phyloP scores from a whole-genome alignment of 2,329 filamentous ascomycete species.

The Thelonectria rubi region DNA sequence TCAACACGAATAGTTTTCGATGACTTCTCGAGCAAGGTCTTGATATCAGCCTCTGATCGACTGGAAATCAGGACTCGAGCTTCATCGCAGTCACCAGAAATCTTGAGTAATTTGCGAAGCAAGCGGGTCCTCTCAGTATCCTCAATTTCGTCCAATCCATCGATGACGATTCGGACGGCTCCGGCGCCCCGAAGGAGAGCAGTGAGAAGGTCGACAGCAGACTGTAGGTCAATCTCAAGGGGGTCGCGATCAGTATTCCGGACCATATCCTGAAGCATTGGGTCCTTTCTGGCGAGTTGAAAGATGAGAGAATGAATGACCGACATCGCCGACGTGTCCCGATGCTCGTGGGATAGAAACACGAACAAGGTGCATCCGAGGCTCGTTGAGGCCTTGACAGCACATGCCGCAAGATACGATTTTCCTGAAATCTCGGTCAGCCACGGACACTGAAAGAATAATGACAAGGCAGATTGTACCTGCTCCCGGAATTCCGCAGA shows the following conservation, averaged over 20 bases:
- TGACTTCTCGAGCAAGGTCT: background rate
- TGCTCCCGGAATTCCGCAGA: constrained; percentile 6
- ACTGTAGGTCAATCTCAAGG: background rate
- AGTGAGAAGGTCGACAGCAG: background rate
- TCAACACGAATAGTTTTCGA: constrained; percentile 10
- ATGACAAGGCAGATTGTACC: background rate
- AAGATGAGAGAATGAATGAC: constrained; percentile 24
- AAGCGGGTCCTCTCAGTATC: constrained; percentile 9
- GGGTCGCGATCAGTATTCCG: background rate
- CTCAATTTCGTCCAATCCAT: constrained; percentile 27
- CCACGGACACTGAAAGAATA: background rate
- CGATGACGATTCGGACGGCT: constrained; percentile 12
- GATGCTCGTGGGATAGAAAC: constrained; percentile 1
- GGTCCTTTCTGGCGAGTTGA: constrained; percentile 1
- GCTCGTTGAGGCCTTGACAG: background rate
- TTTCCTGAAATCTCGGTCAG: background rate
- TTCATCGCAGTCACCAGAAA: background rate
- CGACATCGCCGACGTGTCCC: background rate
- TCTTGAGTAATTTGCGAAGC: background rate
- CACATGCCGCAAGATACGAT: background rate
- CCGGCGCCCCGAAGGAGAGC: background rate
- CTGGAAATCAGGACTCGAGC: constrained; percentile 15
- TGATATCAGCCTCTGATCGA: constrained; percentile 19
- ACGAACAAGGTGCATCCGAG: constrained; percentile 8
- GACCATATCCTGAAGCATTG: background rate